Evolutionary conservation across 2,329 filamentous ascomycete species (phyloP), one percentile per base, ranked within the genome.

Genomic region (Exophiala oligosperma): DNA sequence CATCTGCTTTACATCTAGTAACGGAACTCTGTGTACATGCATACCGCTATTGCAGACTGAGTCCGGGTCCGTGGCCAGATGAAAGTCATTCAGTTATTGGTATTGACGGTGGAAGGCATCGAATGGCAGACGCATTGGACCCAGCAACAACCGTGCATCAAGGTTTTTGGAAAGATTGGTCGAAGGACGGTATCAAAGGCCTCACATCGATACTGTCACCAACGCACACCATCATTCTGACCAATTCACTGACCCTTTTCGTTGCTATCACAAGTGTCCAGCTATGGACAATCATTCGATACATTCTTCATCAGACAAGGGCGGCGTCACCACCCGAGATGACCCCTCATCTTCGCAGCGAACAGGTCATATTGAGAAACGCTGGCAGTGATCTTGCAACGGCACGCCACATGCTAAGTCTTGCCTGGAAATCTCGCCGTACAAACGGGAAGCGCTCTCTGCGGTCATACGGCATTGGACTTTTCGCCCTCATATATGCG

Each of bases 331-430:
- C 44, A 21, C 46, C 47, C 12, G 29, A 54, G 21, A 48, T 52
- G 23, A 51, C 63, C n/a, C 54, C 62, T n/a, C 59, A 60, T 51
- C 60, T 44, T 35, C 29, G 40, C 14, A 61, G 60, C 44, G 52
- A 64, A 32, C 63, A 65, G 49, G 17, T 56, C 49, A 61, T 66
- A n/a, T 49, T 66, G 28, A 52, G 64, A 46, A 64, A 64, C 46
- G 50, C 62, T 43, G 38, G 50, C 26, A 32, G 46, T 8, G 51
- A 43, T 49, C n/a, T 60, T 17, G 52, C 41, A 38, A 59, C 62
- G 12, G 60, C 57, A 17, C 44, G 50, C 17, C 46, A 52, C 7
- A 57, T 64, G 55, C 49, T 61, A 32, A 50, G 49, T 38, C 24
- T 61, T 23, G 61, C 56, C 12, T 64, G 59, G 52, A 55, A 21